These are phyloP conservation scores for Trypanosoma lewisi DNA, from an alignment of 208 protist genomes.

Conservation along the genomic window DNA sequence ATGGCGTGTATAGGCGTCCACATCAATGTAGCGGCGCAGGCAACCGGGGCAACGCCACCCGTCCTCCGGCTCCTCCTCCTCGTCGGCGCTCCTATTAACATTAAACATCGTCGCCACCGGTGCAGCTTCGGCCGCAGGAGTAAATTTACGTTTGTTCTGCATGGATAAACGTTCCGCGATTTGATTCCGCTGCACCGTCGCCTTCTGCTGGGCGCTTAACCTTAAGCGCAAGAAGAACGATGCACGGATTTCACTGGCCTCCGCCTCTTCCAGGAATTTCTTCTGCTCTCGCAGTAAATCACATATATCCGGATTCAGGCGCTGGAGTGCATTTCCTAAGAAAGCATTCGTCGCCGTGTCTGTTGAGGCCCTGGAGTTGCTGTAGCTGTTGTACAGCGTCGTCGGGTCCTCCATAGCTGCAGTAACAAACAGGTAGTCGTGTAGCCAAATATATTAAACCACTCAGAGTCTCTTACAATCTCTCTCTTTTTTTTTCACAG, in stretches of 20 bases:
- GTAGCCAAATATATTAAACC: too few species aligned
- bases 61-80: background rate
- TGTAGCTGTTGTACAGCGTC: background rate
- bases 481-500: too few species aligned
- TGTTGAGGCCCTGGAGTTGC: background rate
- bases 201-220: constrained; percentile 56
- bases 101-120: background rate
- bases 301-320: constrained; percentile 33
- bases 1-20: background rate
- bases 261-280: constrained; percentile 44
- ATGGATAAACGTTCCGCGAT: constrained; percentile 4
- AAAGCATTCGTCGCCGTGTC: background rate
- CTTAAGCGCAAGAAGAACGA: constrained; percentile 60
- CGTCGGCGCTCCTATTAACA: background rate
- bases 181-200: constrained; percentile 69
- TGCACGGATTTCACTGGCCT: constrained; percentile 62
- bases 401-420: background rate
- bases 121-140: background rate
- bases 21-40: background rate
- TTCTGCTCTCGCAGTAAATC: constrained; percentile 66
- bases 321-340: background rate
- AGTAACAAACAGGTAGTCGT: too few species aligned
- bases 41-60: constrained; percentile 1
- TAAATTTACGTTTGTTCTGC: constrained; percentile 3
- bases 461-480: too few species aligned